Conservation (phyloP, 2,329 filamentous ascomycete genomes). For the Pseudogymnoascus sp. region DNA sequence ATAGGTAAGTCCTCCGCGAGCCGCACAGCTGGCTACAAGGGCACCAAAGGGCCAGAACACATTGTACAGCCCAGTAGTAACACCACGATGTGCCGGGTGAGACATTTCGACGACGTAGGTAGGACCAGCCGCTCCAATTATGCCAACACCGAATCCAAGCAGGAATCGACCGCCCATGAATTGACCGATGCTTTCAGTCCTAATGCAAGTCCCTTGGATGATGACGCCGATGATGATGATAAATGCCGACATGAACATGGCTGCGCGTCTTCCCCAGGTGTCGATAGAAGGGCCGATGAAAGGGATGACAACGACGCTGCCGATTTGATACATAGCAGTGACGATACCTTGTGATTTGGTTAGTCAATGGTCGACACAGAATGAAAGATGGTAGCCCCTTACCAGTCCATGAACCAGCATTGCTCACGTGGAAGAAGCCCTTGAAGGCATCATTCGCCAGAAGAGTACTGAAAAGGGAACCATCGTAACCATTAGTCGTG, state of each 20-base stretch:
- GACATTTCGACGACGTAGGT: conserved; percentile 53
- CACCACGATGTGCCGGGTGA: conserved; percentile 51
- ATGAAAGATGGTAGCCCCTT: neutral
- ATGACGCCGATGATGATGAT: conserved; percentile 42
- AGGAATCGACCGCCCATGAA: conserved; percentile 48
- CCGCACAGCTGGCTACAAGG: conserved; percentile 36
- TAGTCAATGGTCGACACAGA: neutral
- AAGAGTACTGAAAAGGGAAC: conserved; percentile 41
- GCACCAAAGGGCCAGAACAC: conserved; percentile 31
- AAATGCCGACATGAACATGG: conserved; percentile 44
- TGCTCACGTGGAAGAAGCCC: conserved; percentile 32
- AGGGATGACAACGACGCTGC: conserved; percentile 35
- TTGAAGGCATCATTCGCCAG: conserved; percentile 35
- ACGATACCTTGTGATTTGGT: conserved; percentile 31
- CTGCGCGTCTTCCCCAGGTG: conserved; percentile 39
- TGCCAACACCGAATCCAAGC: conserved; percentile 47
- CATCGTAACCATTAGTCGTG: conserved; percentile 41
- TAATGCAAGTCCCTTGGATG: conserved; percentile 34
- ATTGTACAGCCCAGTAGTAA: conserved; percentile 46
- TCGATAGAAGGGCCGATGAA: conserved; percentile 35
- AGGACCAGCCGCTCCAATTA: conserved; percentile 49
- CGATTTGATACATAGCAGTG: conserved; percentile 40
- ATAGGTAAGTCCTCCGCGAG: conserved; percentile 39
- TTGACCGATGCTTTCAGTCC: conserved; percentile 34
- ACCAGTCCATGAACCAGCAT: conserved; percentile 38